Evolutionary conservation across 371 early-diverging fungal genomes (phyloP).

Genomic region (Mycotypha africana): DNA sequence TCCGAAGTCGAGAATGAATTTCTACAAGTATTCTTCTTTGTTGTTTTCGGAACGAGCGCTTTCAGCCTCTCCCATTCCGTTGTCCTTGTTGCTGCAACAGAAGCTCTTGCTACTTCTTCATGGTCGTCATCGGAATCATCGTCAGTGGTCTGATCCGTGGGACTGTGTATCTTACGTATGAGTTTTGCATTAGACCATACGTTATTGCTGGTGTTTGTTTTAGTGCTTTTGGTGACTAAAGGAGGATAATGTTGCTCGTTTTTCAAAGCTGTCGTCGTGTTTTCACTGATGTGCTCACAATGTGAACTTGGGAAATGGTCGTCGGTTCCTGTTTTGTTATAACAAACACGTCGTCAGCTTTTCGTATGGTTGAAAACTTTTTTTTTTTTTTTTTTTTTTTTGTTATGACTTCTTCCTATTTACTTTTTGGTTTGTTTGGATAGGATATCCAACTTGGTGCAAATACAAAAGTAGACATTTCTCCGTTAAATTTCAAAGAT

Average conservation of each 20-base stretch:
- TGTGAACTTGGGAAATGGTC: no score
- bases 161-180: conserved; percentile 14
- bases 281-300: no score
- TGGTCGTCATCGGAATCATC: no score
- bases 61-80: conserved; percentile 18
- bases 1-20: no score
- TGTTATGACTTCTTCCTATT: neutral
- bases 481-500: no score
- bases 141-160: no score
- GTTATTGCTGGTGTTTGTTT: conserved; percentile 3
- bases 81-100: no score
- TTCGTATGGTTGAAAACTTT: neutral
- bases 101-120: no score
- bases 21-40: no score
- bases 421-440: conserved; percentile 19
- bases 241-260: no score
- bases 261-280: no score
- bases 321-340: no score
- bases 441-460: conserved; percentile 18
- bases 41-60: conserved; percentile 21
- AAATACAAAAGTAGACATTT: conserved; percentile 26
- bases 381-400: neutral
- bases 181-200: conserved; percentile 13
- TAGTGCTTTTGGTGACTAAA: neutral
- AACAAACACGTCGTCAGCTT: conserved; percentile 12